Base-by-base conservation (phyloP, 352 stramenopile genomes). In the Thalassiosira pacifica region DNA sequence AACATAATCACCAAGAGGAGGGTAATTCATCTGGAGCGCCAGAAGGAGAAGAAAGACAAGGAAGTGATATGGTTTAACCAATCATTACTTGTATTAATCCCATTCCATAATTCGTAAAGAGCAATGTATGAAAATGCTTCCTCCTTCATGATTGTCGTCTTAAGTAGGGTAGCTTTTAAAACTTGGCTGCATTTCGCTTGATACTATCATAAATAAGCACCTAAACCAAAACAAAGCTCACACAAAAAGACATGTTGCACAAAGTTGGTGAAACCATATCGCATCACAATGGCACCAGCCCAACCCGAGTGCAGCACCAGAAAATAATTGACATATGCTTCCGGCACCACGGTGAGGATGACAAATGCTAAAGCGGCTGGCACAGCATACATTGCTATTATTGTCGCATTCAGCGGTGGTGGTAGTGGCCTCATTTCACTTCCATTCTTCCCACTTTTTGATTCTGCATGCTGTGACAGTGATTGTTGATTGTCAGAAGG, bases 241-340 rank as follows among this genome's bases (percentile, higher is more conserved):
- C 83, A 91, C 52, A 93, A 67, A 1, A 93, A 57, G 67, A 86
- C 59, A 69, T 94, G 88, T 66, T 93, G 90, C 27, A 84, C 79
- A 85, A 90, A 92, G 34, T 90, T 89, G 45, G 89, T 88, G 76
- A 92, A 92, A 2, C 90, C 90, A 69, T 61, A 70, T 40, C 68
- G 69, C 0, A 48, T 37, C 24, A 91, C 81, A 26, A 88, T 76
- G 55, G 65, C 53, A 48, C 82, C 82, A 4, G 84, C 79, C 64
- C 70, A 84, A 69, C 85, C 27, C 37, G 88, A 70, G 72, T 88
- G 93, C 10, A 75, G 27, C 16, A 93, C 53, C 22, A 90, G 85
- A 31, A 82, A 88, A 71, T 91, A 91, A 70, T 91, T 91, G 4
- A 84, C 85, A 19, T 75, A 68, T 13, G 82, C 79, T 42, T 90